Percentiles rank a stretch among this genome's conserved stretches.
These are phyloP conservation scores for Pseudozyma pruni DNA, from an alignment of 1,284 basidiomycete species.

Conservation along the genomic window DNA sequence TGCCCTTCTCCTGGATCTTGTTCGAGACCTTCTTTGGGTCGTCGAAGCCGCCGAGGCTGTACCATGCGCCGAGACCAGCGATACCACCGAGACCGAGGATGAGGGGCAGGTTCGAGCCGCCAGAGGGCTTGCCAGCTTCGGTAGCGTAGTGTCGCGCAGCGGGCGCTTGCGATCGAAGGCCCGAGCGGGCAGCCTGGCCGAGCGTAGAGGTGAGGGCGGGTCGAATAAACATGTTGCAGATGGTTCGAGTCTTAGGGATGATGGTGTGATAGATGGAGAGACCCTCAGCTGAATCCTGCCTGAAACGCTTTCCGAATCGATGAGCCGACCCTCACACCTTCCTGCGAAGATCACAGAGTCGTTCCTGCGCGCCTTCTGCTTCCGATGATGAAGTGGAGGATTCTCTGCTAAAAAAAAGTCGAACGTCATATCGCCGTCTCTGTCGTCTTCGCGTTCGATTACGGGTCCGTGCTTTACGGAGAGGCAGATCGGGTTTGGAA, in stretches of 20 bases:
- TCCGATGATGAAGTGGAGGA: too few species aligned
- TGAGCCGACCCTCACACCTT: too few species aligned
- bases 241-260: background rate
- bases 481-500: too few species aligned
- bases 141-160: constrained; percentile 43
- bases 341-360: too few species aligned
- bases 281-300: too few species aligned
- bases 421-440: too few species aligned
- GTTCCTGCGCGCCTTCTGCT: too few species aligned
- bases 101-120: constrained; percentile 57
- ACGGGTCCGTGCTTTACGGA: too few species aligned
- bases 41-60: constrained; percentile 59
- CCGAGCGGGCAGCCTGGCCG: constrained; percentile 46
- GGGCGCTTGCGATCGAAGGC: constrained; percentile 44
- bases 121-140: constrained; percentile 44
- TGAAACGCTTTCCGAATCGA: too few species aligned
- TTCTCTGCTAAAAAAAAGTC: too few species aligned
- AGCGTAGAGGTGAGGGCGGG: constrained; percentile 46
- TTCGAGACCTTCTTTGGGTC: constrained; percentile 50
- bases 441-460: too few species aligned
- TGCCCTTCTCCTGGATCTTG: constrained; percentile 49
- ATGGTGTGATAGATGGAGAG: background rate
- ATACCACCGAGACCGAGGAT: constrained; percentile 62
- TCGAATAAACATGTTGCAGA: constrained; percentile 43
- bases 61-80: constrained; percentile 64